These are phyloP conservation scores for Annulohypoxylon stygium DNA, from an alignment of 495 filamentous ascomycete genomes.

Conservation along the genomic window DNA sequence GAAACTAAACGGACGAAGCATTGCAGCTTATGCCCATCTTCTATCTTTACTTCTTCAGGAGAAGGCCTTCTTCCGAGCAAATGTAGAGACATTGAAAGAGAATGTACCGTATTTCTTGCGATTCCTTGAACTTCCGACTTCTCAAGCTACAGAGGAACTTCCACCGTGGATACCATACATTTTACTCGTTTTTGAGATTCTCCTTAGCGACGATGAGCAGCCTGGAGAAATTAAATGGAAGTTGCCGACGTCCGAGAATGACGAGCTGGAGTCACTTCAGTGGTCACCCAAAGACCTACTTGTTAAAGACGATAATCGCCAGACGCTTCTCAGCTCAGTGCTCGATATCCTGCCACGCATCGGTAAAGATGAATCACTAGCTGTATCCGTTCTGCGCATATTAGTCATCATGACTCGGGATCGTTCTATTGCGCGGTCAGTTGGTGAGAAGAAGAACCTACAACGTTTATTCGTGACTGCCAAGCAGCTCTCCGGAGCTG, in stretches of 20 bases:
- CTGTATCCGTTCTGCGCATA: slow-evolving; percentile 84
- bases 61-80: slow-evolving; percentile 81
- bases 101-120: slow-evolving; percentile 79
- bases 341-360: slow-evolving; percentile 86
- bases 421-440: slow-evolving; percentile 75
- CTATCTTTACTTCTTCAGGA: slow-evolving; percentile 89
- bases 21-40: slow-evolving; percentile 93
- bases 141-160: slow-evolving; percentile 75
- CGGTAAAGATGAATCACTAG: slow-evolving; percentile 86
- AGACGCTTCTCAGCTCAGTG: slow-evolving; percentile 77
- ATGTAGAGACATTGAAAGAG: slow-evolving; percentile 80
- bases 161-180: slow-evolving; percentile 94
- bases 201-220: slow-evolving; percentile 88
- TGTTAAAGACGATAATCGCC: slow-evolving; percentile 74
- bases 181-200: slow-evolving; percentile 87
- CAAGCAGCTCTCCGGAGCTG: slow-evolving; percentile 84
- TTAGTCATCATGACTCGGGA: slow-evolving; percentile 91
- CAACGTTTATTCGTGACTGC: slow-evolving; percentile 94
- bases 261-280: slow-evolving; percentile 66
- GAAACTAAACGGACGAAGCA: slow-evolving; percentile 67
- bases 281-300: slow-evolving; percentile 72
- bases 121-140: slow-evolving; percentile 82
- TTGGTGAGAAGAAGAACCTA: slow-evolving; percentile 90
- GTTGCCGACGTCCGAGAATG: slow-evolving; percentile 69
- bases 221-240: slow-evolving; percentile 81